Base-by-base conservation (phyloP, 148 eudicot genomes). In the Pouteria glomerata region DNA sequence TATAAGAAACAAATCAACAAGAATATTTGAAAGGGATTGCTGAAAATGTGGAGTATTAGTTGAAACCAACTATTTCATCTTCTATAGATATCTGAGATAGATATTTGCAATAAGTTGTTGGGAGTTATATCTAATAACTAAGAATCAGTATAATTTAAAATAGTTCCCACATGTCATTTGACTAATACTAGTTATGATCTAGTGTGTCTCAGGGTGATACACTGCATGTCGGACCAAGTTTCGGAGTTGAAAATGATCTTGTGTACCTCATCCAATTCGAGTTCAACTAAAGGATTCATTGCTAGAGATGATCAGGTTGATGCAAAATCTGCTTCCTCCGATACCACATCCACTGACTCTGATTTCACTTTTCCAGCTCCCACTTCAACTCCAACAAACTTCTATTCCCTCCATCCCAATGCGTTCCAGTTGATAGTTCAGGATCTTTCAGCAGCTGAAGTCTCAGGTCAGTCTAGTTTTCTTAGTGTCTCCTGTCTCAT, bases 151-250 rank as follows among this genome's bases (percentile, higher is more conserved):
- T 21, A 62, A 51, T 33, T 41, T 68, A 34, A 66, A 68, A 23
- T 53, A 78, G 80, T 45, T 79, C 73, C 56, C 33, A 3, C 71
- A 66, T 72, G 62, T 71, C 78, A 76, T 82, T 83, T 80, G 85
- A 80, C 93, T 95, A 81, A 89, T 86, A 52, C 75, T 78, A 82
- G 85, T 78, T 84, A 86, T 89, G 87, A 82, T 85, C 82, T 89
- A 85, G 93, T 84, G 88, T 95, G 93, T 87, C 91, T 91, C 99
- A 95, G 99, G 99, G 91, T 91, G 97, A 82, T 89, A 72, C 80
- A 82, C 80, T 80, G 90, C 88, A 95, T 95, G 92, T 83, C 97
- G 50, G 88, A 89, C 82, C 97, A 91, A 83, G 87, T 95, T 72
- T 91, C 90, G 66, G 97, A 91, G 92, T 90, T 95, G 83, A 91